Evolutionary conservation across 352 stramenopile species (phyloP), one percentile per base, ranked within the genome.

Genomic region (Phytophthora crassamura): DNA sequence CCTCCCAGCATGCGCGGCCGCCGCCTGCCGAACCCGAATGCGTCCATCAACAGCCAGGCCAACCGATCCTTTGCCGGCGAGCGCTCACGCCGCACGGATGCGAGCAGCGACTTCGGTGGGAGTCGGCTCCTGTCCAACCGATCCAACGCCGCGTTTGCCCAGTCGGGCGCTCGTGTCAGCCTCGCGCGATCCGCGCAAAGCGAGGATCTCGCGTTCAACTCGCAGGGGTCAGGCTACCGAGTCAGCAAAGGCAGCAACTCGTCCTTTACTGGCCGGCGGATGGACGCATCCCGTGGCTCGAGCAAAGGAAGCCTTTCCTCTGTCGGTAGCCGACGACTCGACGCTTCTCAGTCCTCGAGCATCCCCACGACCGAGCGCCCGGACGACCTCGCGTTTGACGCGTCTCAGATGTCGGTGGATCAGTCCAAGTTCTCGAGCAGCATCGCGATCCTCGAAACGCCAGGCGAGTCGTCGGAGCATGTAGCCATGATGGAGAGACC

Each of bases 401-500:
- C 40, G 16, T 77, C 69, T 25, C 64, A 71, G 25, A 33, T 77
- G 15, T 74, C 50, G 40, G 22, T 74, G 39, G 55, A 74, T 28
- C 64, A 68, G 33, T 59, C 60, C 7, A 77, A 72, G 10, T 68
- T 72, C 15, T 74, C 65, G 16, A 74, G 60, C 35, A 74, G 59
- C 38, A 57, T 74, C 32, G 69, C 64, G 5, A 72, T 77, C 9
- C 14, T 74, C 42, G 69, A 77, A 53, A 74, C 36, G 0, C 55
- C 61, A 35, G 52, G 14, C 40, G 66, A 69, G 20, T 67, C 65
- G 8, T 64, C 49, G 22, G 58, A 75, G 20, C 64, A 70, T 7
- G 39, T 81, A 32, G 70, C 65, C 11, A 67, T 81, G 58, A 69
- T 81, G 58, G 73, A 78, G 42, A 66, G 72, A 22, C 38, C 45